Evolutionary conservation across 2,329 filamentous ascomycete species (phyloP), one percentile per base, ranked within the genome.

Genomic region (Fusarium fujikuroi): DNA sequence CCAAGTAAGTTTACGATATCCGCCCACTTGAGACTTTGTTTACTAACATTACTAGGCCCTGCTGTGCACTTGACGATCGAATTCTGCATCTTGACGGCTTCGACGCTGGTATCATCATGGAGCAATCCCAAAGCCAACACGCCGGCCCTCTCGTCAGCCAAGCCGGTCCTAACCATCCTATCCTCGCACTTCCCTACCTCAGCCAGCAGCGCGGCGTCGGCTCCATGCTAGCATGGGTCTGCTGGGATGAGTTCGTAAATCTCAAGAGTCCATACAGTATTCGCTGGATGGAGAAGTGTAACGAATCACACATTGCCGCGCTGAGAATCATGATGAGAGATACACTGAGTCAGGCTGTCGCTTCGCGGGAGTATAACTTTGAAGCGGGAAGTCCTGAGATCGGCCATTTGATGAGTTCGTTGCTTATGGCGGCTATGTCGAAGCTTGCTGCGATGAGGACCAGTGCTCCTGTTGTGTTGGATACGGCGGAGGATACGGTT

Each of bases 271-370:
- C 66, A 3, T 69, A 69, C 9, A 7, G n/a, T 2, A 21, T 69
- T 0, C 65, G 66, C 7, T 69, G 66, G 65, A 69, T 69, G 65
- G 66, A 69, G 23, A 69, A 69, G 65, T 69, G 66, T 7, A 69
- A 69, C 6, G 66, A 69, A 9, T 9, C 59, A 0, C 66, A 69
- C 16, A 69, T 69, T 1, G 66, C 66, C 1, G 59, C 66, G 0
- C 7, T 69, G 0, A 3, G 66, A 34, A 69, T 69, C 21, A 69
- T 69, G 21, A 69, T 69, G 66, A 15, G 66, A 6, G 65, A 69
- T 5, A 69, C 66, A 2, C 39, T 69, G 0, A 69, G 65, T 5
- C 65, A 44, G 1, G 66, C 66, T 0, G 43, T 59, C 7, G 63
- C 37, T 2, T 69, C 30, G 1, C n/a, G 65, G 2, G 50, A 65